A percentile compares a stretch with the other conserved stretches of the same genome.
These are phyloP conservation scores for Naematelia encephala DNA, from an alignment of 768 basidiomycete species.

Conservation along the genomic window DNA sequence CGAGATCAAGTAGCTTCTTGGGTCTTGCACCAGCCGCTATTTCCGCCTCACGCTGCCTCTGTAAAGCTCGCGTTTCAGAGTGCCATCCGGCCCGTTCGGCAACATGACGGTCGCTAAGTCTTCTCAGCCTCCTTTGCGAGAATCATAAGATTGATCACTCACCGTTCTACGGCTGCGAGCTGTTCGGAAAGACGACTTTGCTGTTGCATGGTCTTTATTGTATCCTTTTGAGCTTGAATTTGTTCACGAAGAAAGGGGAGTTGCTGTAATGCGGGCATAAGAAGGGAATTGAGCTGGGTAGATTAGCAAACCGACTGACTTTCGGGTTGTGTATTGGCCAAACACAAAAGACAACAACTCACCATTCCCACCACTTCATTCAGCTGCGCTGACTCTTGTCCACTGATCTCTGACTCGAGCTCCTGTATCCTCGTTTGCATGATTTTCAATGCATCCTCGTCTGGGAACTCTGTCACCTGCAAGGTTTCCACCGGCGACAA, in stretches of 20 bases:
- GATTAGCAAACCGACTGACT: background rate
- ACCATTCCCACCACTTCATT: slow-evolving; percentile 24
- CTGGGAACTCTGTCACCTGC: slow-evolving; percentile 3
- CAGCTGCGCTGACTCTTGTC: slow-evolving; percentile 1
- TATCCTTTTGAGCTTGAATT: slow-evolving; percentile 33
- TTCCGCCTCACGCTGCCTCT: slow-evolving; percentile 28
- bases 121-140: background rate
- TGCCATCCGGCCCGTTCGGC: slow-evolving; percentile 41
- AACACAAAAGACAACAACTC: slow-evolving; percentile 1
- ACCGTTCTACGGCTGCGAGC: slow-evolving; percentile 33
- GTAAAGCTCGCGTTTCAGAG: slow-evolving; percentile 30
- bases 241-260: slow-evolving; percentile 37
- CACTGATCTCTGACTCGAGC: slow-evolving; percentile 8
- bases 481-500: background rate
- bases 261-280: slow-evolving; percentile 20
- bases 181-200: slow-evolving; percentile 28
- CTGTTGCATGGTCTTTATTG: slow-evolving; percentile 39
- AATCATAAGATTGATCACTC: slow-evolving; percentile 9
- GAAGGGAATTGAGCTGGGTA: slow-evolving; percentile 23
- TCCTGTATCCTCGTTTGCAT: slow-evolving; percentile 14
- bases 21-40: slow-evolving; percentile 35
- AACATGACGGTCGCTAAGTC: slow-evolving; percentile 26
- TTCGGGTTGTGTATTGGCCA: background rate
- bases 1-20: slow-evolving; percentile 33
- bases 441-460: slow-evolving; percentile 12